These are phyloP conservation scores for Candida albicans DNA, from an alignment of 1,139 yeast genomes.

Conservation along the genomic window DNA sequence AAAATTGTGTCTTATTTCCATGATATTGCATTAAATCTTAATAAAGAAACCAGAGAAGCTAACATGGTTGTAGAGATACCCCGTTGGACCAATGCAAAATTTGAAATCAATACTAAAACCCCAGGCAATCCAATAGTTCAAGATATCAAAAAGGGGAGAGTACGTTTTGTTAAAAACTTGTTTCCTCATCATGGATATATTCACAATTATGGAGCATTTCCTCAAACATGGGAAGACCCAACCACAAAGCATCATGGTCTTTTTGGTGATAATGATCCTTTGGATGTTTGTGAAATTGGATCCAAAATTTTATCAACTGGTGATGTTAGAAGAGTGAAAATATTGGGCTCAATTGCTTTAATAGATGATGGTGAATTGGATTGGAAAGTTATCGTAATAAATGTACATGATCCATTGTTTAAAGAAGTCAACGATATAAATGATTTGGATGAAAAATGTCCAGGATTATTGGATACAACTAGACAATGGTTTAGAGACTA, in stretches of 20 bases:
- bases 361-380: conserved; percentile 93
- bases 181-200: conserved; percentile 91
- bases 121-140: conserved; percentile 81
- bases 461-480: conserved; percentile 79
- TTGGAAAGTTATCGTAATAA: conserved; percentile 86
- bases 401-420: conserved; percentile 74
- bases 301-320: conserved; percentile 70
- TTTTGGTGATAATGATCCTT: conserved; percentile 86
- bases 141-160: conserved; percentile 81
- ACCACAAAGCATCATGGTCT: conserved; percentile 63
- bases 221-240: conserved; percentile 96
- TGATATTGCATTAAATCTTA: conserved; percentile 70
- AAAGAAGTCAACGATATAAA: conserved; percentile 68
- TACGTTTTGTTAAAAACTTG: conserved; percentile 80
- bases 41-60: conserved; percentile 62
- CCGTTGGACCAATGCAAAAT: conserved; percentile 87
- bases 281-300: conserved; percentile 90
- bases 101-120: conserved; percentile 71
- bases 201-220: conserved; percentile 92
- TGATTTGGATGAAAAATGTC: conserved; percentile 74
- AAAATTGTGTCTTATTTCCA: conserved; percentile 76
- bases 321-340: conserved; percentile 77
- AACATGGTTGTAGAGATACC: conserved; percentile 91
- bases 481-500: conserved; percentile 90
- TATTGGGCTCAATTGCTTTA: conserved; percentile 82